A percentile compares a stretch with the other conserved stretches of the same genome.
Conservation (phyloP, 2,329 filamentous ascomycete genomes). For the Diplodia corticola region DNA sequence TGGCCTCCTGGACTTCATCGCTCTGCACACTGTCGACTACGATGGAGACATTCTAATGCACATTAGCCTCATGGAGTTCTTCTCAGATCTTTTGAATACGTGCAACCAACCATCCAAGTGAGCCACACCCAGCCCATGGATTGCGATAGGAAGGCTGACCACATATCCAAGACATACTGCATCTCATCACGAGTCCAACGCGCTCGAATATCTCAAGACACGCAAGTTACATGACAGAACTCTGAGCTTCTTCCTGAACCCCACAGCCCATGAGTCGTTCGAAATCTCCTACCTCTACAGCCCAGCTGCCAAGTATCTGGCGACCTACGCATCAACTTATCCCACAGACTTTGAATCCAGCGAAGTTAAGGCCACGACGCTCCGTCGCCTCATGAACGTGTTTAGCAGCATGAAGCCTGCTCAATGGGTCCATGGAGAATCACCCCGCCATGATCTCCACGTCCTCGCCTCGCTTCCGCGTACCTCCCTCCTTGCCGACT, state of each 20-base stretch:
- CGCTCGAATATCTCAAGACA: constrained; percentile 55
- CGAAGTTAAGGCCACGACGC: constrained; percentile 26
- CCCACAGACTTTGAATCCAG: constrained; percentile 56
- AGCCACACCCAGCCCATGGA: background rate
- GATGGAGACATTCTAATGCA: constrained; percentile 61
- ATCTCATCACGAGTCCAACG: constrained; percentile 35
- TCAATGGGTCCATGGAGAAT: constrained; percentile 55
- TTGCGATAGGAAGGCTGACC: background rate
- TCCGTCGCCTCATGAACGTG: constrained; percentile 44
- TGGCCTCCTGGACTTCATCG: constrained; percentile 57
- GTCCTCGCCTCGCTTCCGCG: constrained; percentile 61
- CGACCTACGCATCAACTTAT: constrained; percentile 57
- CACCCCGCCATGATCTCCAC: constrained; percentile 57
- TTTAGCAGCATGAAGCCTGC: constrained; percentile 50
- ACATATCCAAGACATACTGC: background rate
- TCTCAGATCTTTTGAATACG: constrained; percentile 53
- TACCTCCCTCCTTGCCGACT: constrained; percentile 46
- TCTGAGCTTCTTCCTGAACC: constrained; percentile 54
- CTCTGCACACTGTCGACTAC: constrained; percentile 57
- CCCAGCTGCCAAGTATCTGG: constrained; percentile 58
- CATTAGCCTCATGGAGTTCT: constrained; percentile 60
- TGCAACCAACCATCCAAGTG: constrained; percentile 22
- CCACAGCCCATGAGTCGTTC: constrained; percentile 50
- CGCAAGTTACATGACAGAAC: constrained; percentile 53
- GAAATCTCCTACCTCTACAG: constrained; percentile 57